These are phyloP conservation scores for Xylaria sp. DNA, from an alignment of 2,329 filamentous ascomycete genomes.

Conservation along the genomic window DNA sequence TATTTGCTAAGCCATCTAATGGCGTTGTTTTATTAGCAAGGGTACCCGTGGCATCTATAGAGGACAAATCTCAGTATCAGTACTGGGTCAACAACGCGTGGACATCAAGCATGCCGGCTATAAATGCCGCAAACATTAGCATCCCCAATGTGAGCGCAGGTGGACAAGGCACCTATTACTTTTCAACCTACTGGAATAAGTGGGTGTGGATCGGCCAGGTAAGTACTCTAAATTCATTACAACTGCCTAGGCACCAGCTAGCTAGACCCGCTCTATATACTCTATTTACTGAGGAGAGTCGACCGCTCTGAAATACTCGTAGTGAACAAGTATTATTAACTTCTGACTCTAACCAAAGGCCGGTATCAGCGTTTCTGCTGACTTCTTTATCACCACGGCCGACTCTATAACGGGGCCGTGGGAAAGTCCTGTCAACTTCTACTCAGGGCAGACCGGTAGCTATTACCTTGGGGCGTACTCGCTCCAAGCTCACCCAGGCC, in stretches of 20 bases:
- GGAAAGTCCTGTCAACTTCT: constrained; percentile 35
- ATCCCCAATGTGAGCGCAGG: constrained; percentile 35
- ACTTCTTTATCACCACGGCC: constrained; percentile 42
- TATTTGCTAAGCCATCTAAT: constrained; percentile 39
- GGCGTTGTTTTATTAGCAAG: constrained; percentile 38
- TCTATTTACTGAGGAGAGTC: background rate
- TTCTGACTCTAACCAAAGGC: constrained; percentile 16
- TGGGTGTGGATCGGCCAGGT: constrained; percentile 43
- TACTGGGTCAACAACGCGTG: constrained; percentile 37
- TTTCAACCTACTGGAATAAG: constrained; percentile 33
- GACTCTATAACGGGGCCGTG: constrained; percentile 39
- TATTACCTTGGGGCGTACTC: constrained; percentile 36
- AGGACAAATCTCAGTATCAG: constrained; percentile 40
- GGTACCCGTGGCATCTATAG: constrained; percentile 38
- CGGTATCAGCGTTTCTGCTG: constrained; percentile 35
- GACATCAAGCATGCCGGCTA: constrained; percentile 25
- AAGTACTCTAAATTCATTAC: background rate
- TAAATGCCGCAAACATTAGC: constrained; percentile 19
- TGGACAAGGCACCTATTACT: constrained; percentile 42
- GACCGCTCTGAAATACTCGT: background rate
- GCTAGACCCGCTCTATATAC: background rate
- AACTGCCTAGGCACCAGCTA: background rate
- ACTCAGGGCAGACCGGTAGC: constrained; percentile 33
- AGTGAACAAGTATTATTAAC: background rate
- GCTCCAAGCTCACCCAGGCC: constrained; percentile 40